Percentiles rank a stretch among this genome's conserved stretches.
These are phyloP conservation scores for Apium graveolens DNA, from an alignment of 129 eudicot species.

Conservation along the genomic window DNA sequence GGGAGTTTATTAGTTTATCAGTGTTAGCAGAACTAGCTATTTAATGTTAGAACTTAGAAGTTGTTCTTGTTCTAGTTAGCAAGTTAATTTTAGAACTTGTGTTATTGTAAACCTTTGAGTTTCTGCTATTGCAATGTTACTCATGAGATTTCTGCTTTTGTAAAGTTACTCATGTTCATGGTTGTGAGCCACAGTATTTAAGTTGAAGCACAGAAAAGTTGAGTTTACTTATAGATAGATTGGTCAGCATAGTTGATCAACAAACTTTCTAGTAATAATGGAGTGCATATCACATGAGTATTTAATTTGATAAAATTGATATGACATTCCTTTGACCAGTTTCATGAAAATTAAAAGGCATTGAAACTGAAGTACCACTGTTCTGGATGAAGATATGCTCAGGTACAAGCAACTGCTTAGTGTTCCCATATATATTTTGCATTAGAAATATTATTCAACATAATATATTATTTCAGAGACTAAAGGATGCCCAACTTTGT, in stretches of 20 bases:
- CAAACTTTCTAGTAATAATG: too few relatives aligned
- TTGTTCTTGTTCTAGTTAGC: background rate
- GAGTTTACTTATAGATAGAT: too few relatives aligned
- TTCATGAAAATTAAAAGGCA: slow-evolving; percentile 13
- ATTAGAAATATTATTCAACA: background rate
- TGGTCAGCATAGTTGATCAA: too few relatives aligned
- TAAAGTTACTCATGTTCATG: background rate
- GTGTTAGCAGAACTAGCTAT: background rate
- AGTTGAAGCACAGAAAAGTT: too few relatives aligned
- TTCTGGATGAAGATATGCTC: background rate
- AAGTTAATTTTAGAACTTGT: too few relatives aligned
- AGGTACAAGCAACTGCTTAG: background rate
- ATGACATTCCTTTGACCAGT: slow-evolving; percentile 8
- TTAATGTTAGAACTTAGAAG: too few relatives aligned
- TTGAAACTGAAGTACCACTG: background rate
- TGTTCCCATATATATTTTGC: background rate
- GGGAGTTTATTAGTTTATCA: too few relatives aligned
- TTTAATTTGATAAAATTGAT: too few relatives aligned
- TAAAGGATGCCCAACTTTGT: background rate
- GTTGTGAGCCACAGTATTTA: background rate
- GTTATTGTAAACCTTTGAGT: background rate
- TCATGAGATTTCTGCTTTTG: too few relatives aligned
- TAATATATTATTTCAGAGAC: background rate
- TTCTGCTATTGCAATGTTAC: background rate
- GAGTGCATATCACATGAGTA: too few relatives aligned